phyloP scores from a whole-genome alignment of 163 green algal species.

The Chlamydomonas reinhardtii region DNA sequence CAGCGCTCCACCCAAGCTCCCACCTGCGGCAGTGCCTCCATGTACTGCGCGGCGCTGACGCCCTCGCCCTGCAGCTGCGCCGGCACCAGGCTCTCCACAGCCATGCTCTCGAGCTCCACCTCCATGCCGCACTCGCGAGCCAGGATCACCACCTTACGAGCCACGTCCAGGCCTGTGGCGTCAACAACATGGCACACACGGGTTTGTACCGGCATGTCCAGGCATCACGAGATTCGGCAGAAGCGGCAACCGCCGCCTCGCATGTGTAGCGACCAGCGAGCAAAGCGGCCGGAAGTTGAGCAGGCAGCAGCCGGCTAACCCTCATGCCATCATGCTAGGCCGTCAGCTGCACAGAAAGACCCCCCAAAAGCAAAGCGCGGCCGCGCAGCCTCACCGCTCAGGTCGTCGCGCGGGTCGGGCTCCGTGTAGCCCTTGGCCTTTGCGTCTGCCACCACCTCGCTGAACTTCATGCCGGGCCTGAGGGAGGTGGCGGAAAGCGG shows the following conservation, averaged over 20 bases:
- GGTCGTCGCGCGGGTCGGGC: conserved; percentile 95
- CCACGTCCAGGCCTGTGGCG: conserved; percentile 86
- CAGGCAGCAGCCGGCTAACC: too few species aligned
- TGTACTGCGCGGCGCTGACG: conserved; percentile 61
- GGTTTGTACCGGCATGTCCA: too few species aligned
- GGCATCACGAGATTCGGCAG: too few species aligned
- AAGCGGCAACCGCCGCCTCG: too few species aligned
- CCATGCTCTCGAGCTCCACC: conserved; percentile 80
- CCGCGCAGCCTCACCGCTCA: conserved; percentile 67
- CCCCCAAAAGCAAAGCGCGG: too few species aligned
- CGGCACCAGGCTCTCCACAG: conserved; percentile 79
- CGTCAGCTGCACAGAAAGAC: not conserved
- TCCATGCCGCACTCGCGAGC: conserved; percentile 84
- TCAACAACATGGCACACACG: too few species aligned
- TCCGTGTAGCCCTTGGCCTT: conserved; percentile 95
- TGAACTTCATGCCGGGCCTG: conserved; percentile 64
- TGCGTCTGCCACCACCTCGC: conserved; percentile 67
- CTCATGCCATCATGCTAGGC: too few species aligned
- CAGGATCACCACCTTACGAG: conserved; percentile 89
- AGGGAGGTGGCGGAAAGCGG: too few species aligned
- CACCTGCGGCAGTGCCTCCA: conserved; percentile 76
- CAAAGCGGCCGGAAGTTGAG: too few species aligned
- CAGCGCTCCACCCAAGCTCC: not conserved
- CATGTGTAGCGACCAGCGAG: too few species aligned
- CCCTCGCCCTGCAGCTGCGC: conserved; percentile 44